phyloP scores from a whole-genome alignment of 306 rosid genomes.

The Canavalia gladiata region DNA sequence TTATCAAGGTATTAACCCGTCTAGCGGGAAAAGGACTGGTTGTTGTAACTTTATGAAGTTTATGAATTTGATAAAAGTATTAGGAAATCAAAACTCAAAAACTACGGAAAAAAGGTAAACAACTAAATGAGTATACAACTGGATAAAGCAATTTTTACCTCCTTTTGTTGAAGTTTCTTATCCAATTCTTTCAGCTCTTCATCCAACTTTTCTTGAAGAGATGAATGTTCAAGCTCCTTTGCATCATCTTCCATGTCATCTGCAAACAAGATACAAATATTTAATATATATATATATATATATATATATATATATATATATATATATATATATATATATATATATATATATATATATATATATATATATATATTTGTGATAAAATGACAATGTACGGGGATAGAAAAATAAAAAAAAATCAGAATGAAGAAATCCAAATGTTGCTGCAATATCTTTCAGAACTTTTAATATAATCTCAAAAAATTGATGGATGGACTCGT shows the following conservation, averaged over 20 bases:
- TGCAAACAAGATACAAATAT: constrained; percentile 47
- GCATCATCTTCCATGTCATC: constrained; percentile 75
- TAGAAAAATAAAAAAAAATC: constrained; percentile 17
- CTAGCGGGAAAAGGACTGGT: not conserved
- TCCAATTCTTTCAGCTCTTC: constrained; percentile 92
- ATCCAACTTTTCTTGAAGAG: constrained; percentile 88
- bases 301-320: not conserved
- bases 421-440: constrained; percentile 8
- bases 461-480: constrained; percentile 23
- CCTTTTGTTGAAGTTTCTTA: constrained; percentile 88
- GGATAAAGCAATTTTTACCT: constrained; percentile 60
- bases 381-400: constrained; percentile 28
- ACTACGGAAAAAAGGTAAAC: not conserved
- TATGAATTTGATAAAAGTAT: not conserved
- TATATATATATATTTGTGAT: not conserved
- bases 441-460: constrained; percentile 20
- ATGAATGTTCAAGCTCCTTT: constrained; percentile 91
- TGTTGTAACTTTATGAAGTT: constrained; percentile 6
- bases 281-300: not conserved
- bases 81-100: not conserved
- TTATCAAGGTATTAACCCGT: not conserved
- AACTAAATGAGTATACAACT: constrained; percentile 17
- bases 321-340: not conserved
- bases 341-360: not conserved
- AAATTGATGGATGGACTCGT: constrained; percentile 17